Evolutionary conservation across 106 monocot genomes (phyloP).

Genomic region (Acanthochlamys bracteata): DNA sequence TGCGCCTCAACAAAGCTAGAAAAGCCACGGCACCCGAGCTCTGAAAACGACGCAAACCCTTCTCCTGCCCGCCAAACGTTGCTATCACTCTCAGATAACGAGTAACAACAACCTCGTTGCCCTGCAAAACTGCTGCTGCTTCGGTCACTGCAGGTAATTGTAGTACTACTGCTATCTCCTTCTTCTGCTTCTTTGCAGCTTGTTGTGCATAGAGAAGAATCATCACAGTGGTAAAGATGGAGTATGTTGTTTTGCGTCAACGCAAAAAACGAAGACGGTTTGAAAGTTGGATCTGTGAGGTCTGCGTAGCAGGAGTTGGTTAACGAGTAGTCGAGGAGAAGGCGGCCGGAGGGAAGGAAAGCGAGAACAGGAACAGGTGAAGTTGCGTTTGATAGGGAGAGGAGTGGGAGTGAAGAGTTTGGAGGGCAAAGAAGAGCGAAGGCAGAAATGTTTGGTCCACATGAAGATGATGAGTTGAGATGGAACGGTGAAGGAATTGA

Average conservation of each 20-base stretch:
- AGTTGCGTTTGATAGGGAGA: conserved; percentile 21
- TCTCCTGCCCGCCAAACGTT: conserved; percentile 65
- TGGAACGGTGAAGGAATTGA: conserved; percentile 67
- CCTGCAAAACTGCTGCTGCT: conserved; percentile 6
- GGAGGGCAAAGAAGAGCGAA: conserved; percentile 62
- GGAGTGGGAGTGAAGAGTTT: conserved; percentile 17
- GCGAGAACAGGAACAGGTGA: conserved; percentile 28
- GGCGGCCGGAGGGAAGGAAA: conserved; percentile 37
- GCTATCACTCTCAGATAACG: conserved; percentile 64
- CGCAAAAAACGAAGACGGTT: conserved; percentile 28
- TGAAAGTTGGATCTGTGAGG: conserved; percentile 10
- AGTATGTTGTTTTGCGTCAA: conserved; percentile 51
- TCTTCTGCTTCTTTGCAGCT: conserved; percentile 23
- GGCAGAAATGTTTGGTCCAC: conserved; percentile 30
- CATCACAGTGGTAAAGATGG: conserved; percentile 82
- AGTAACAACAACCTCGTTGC: conserved; percentile 68
- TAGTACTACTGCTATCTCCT: not conserved
- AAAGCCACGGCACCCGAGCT: conserved; percentile 81
- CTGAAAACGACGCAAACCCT: conserved; percentile 43
- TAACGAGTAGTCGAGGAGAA: conserved; percentile 56
- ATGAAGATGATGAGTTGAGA: conserved; percentile 33
- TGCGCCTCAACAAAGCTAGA: conserved; percentile 41
- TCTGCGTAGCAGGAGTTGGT: conserved; percentile 29
- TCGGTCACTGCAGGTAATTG: no score
- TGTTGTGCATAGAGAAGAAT: conserved; percentile 64